phyloP scores from a whole-genome alignment of 2,329 filamentous ascomycete genomes.

The Penicillium sp. region DNA sequence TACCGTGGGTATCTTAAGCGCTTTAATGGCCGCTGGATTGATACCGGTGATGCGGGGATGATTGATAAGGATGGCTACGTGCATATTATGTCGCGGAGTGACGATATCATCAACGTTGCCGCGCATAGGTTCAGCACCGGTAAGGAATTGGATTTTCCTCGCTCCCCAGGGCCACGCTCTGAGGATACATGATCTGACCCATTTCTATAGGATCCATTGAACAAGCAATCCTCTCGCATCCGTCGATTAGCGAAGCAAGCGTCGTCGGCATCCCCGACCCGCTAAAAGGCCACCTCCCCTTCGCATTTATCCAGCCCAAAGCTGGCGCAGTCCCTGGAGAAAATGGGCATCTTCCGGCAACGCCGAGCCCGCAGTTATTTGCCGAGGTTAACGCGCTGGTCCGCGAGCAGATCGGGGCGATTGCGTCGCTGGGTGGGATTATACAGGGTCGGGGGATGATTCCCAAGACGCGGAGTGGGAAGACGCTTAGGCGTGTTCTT shows the following conservation, averaged over 20 bases:
- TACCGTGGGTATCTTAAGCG: constrained; percentile 75
- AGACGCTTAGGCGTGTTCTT: constrained; percentile 74
- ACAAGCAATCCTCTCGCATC: constrained; percentile 77
- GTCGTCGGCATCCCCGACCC: constrained; percentile 78
- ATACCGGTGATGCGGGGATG: constrained; percentile 84
- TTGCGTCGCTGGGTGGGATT: constrained; percentile 75
- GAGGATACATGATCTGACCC: not conserved
- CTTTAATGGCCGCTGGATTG: constrained; percentile 73
- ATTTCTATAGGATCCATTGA: constrained; percentile 64
- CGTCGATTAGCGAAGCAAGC: constrained; percentile 69
- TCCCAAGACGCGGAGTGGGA: constrained; percentile 83
- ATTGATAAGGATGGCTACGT: constrained; percentile 65
- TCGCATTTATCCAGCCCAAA: constrained; percentile 68
- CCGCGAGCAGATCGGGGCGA: constrained; percentile 72
- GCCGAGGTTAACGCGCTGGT: constrained; percentile 47
- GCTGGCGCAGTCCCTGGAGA: constrained; percentile 31
- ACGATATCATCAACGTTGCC: constrained; percentile 94
- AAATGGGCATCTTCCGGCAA: constrained; percentile 24
- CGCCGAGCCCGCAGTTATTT: constrained; percentile 39
- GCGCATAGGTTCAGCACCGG: constrained; percentile 83
- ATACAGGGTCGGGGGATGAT: constrained; percentile 80
- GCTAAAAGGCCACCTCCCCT: constrained; percentile 82
- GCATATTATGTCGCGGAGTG: constrained; percentile 56
- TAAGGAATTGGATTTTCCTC: constrained; percentile 33
- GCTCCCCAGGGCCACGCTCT: not conserved